These are phyloP conservation scores for Polytolypa hystricis DNA, from an alignment of 2,329 filamentous ascomycete species.

Conservation along the genomic window DNA sequence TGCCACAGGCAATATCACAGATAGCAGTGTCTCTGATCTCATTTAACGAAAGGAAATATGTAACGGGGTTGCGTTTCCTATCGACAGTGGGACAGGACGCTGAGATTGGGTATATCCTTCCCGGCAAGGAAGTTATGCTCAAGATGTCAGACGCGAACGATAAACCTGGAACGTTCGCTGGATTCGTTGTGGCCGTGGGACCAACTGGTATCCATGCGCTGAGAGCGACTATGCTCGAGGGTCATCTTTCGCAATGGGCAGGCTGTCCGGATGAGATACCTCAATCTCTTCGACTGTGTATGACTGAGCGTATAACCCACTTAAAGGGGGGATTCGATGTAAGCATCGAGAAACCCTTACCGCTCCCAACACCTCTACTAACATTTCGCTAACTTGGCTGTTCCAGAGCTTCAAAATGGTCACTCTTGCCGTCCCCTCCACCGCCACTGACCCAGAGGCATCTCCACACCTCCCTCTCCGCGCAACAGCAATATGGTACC, in stretches of 20 bases:
- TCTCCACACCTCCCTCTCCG: constrained; percentile 9
- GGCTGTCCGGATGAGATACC: constrained; percentile 11
- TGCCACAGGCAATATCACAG: constrained; percentile 6
- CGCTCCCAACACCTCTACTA: background rate
- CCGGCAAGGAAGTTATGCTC: constrained; percentile 5
- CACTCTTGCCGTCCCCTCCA: constrained; percentile 12
- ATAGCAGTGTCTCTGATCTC: constrained; percentile 11
- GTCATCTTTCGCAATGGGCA: constrained; percentile 11
- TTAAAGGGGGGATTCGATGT: constrained; percentile 14
- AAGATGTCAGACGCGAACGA: constrained; percentile 2
- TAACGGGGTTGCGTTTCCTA: constrained; percentile 10
- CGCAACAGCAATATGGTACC: constrained; percentile 16
- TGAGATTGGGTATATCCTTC: constrained; percentile 10
- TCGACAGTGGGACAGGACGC: constrained; percentile 2
- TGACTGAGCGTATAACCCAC: constrained; percentile 10
- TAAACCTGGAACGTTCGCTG: constrained; percentile 6
- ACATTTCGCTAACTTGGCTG: background rate
- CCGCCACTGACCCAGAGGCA: constrained; percentile 7
- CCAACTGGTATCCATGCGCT: constrained; percentile 14
- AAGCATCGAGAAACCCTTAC: background rate
- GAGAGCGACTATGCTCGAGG: constrained; percentile 9
- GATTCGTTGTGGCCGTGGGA: constrained; percentile 11
- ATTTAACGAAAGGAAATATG: constrained; percentile 9
- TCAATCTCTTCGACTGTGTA: constrained; percentile 12
- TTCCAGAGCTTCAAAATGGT: constrained; percentile 14